Evolutionary conservation across 1,284 basidiomycete genomes (phyloP).

Genomic region (Tilletia setariae): DNA sequence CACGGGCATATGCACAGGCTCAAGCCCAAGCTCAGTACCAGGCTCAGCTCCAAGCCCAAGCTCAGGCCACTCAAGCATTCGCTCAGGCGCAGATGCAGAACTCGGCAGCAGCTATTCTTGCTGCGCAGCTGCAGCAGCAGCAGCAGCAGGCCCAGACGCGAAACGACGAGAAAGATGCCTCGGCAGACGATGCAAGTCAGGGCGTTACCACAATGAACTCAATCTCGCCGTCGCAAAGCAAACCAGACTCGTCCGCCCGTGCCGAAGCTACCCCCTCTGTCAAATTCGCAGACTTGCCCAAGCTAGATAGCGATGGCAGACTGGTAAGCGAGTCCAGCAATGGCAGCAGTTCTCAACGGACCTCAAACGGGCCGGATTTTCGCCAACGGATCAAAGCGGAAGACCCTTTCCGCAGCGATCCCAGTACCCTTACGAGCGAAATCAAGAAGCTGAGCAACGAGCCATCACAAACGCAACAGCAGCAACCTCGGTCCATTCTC

Average conservation of each 20-base stretch:
- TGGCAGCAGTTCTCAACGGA: no score
- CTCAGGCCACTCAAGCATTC: constrained; percentile 20
- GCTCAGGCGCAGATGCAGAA: not conserved
- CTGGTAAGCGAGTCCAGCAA: constrained; percentile 11
- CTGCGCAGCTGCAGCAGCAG: not conserved
- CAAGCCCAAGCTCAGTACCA: constrained; percentile 31
- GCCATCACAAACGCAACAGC: no score
- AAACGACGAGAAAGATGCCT: no score
- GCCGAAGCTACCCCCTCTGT: not conserved
- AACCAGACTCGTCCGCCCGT: not conserved
- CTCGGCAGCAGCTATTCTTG: not conserved
- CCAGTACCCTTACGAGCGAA: no score
- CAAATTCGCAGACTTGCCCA: constrained; percentile 16
- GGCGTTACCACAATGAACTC: not conserved
- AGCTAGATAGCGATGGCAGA: constrained; percentile 21
- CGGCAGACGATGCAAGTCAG: not conserved
- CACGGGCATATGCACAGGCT: constrained; percentile 30
- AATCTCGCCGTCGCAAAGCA: not conserved
- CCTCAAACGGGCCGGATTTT: not conserved
- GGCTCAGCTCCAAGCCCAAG: constrained; percentile 28
- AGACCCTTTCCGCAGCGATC: no score
- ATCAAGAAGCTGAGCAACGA: no score
- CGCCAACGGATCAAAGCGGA: constrained; percentile 3
- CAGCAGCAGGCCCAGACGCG: constrained; percentile 3
- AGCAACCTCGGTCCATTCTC: no score